Evolutionary conservation across 2,329 filamentous ascomycete genomes (phyloP).

Genomic region (Aspergillus arachidicola): DNA sequence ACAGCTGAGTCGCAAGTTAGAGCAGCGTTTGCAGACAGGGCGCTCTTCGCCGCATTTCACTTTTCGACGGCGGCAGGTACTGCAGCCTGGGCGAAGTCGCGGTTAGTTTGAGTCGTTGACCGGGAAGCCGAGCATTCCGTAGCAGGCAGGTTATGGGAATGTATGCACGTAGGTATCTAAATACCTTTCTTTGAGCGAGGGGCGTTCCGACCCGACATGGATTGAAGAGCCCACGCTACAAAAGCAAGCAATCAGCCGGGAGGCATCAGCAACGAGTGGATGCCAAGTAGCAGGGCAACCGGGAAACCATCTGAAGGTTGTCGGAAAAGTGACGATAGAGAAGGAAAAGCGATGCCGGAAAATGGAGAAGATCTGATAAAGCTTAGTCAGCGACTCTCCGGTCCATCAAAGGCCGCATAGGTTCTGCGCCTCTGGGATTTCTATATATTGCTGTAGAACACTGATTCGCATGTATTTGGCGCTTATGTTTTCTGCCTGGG

Average conservation of each 20-base stretch:
- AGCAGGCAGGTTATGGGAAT: conserved; percentile 1
- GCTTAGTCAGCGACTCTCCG: background rate
- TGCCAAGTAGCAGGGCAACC: background rate
- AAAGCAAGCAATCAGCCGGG: conserved; percentile 8
- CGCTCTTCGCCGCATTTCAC: conserved; percentile 40
- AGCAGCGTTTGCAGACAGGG: conserved; percentile 38
- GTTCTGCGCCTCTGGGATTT: background rate
- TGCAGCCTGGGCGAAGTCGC: conserved; percentile 34
- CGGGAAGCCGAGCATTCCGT: conserved; percentile 11
- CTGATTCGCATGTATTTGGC: background rate
- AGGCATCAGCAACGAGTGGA: conserved; percentile 14
- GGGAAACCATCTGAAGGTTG: background rate
- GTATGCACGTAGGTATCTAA: background rate
- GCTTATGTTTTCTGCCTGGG: too few relatives aligned
- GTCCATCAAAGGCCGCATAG: background rate
- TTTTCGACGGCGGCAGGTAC: conserved; percentile 41
- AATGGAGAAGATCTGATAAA: background rate
- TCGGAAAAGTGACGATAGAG: background rate
- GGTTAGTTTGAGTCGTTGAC: background rate
- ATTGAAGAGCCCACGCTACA: conserved; percentile 17
- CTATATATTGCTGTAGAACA: background rate
- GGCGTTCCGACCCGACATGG: conserved; percentile 40
- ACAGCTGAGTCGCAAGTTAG: conserved; percentile 33
- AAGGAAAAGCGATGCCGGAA: background rate
- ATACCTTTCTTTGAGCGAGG: conserved; percentile 45